These are phyloP conservation scores for Phyllosticta ampelicida DNA, from an alignment of 2,329 filamentous ascomycete genomes.

Conservation along the genomic window DNA sequence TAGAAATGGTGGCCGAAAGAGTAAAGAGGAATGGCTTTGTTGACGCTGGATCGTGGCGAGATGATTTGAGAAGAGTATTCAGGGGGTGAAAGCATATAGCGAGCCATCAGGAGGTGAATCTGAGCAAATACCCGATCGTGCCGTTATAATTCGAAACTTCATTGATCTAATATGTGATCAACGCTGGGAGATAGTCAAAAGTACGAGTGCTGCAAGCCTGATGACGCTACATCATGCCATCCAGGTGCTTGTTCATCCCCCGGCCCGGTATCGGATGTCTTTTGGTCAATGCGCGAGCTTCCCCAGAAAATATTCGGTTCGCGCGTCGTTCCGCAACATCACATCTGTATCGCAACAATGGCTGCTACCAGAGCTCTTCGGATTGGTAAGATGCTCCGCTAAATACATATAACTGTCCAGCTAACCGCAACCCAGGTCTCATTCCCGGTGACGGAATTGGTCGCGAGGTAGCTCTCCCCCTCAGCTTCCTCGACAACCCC, in stretches of 20 bases:
- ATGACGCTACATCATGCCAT: neutral
- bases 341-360: constrained; percentile 8
- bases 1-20: neutral
- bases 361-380: constrained; percentile 11
- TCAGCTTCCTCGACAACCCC: neutral
- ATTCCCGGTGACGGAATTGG: constrained; percentile 98
- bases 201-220: no score
- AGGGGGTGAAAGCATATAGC: neutral
- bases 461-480: constrained; percentile 51
- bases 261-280: neutral
- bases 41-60: neutral
- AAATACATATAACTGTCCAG: neutral
- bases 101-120: neutral
- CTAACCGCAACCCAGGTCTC: constrained; percentile 51
- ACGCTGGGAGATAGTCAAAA: no score
- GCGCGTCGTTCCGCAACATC: neutral
- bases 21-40: neutral
- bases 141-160: no score
- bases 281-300: constrained; percentile 6
- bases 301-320: constrained; percentile 10
- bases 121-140: no score
- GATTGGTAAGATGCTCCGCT: constrained; percentile 9
- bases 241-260: neutral
- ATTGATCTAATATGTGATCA: no score
- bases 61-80: neutral